A percentile compares a stretch with the other conserved stretches of the same genome.
These are phyloP conservation scores for Pestalotiopsis sp. DNA, from an alignment of 2,329 filamentous ascomycete species.

Conservation along the genomic window DNA sequence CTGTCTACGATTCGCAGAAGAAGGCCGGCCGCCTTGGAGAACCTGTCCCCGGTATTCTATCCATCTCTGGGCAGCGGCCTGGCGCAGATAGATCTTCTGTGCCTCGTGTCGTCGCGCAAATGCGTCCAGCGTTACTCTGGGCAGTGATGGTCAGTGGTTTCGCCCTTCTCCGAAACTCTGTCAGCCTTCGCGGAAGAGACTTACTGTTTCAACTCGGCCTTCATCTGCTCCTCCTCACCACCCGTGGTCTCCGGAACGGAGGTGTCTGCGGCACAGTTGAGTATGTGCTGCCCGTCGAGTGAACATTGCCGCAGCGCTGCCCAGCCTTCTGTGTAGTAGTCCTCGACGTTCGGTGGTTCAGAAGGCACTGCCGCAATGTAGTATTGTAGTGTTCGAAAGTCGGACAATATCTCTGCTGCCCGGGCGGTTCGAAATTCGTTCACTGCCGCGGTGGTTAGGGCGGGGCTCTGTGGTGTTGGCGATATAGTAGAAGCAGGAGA, in stretches of 20 bases:
- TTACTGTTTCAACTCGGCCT: conserved; percentile 64
- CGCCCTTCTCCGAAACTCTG: neutral
- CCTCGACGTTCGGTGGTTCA: conserved; percentile 54
- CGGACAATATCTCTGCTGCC: conserved; percentile 61
- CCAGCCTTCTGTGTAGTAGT: conserved; percentile 66
- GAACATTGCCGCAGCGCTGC: conserved; percentile 61
- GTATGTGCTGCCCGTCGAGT: conserved; percentile 63
- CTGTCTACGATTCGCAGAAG: conserved; percentile 45
- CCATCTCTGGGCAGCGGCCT: conserved; percentile 61
- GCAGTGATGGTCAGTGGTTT: neutral
- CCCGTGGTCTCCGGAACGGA: conserved; percentile 53
- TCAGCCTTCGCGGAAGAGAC: conserved; percentile 29
- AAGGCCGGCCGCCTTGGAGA: conserved; percentile 51
- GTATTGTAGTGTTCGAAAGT: conserved; percentile 63
- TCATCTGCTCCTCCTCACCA: conserved; percentile 58
- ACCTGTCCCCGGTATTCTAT: conserved; percentile 53
- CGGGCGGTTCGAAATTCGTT: conserved; percentile 60
- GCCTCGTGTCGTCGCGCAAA: conserved; percentile 62
- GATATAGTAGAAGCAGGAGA: neutral
- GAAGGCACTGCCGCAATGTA: conserved; percentile 59
- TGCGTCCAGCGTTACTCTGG: conserved; percentile 59
- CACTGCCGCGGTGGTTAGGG: conserved; percentile 39
- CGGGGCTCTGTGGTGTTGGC: neutral
- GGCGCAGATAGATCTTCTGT: conserved; percentile 64
- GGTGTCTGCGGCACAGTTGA: conserved; percentile 64